Conservation (phyloP, 805 yeast species). For the Schizosaccharomyces pombe region ASM294v3 CU329670.1:2380001-2380500, state of each 20-base stretch:
- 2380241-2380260: background rate
- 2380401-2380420: too few species aligned
- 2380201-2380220: slow-evolving; percentile 2
- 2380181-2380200: slow-evolving; percentile 1
- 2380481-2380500: too few species aligned
- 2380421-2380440: too few species aligned
- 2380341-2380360: too few species aligned
- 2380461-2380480: too few species aligned
- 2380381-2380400: too few species aligned
- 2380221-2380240: background rate
- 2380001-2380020: slow-evolving; percentile 67
- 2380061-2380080: background rate
- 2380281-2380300: background rate
- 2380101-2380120: too few species aligned
- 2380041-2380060: background rate
- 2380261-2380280: background rate
- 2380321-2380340: too few species aligned
- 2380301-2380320: too few species aligned
- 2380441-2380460: too few species aligned
- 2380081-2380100: too few species aligned
- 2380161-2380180: background rate
- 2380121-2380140: background rate
- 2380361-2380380: too few species aligned
- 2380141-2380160: background rate
- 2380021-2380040: background rate